Evolutionary conservation across 1,139 yeast species (phyloP).

Genomic region (Scheffersomyces cryptocercus): DNA sequence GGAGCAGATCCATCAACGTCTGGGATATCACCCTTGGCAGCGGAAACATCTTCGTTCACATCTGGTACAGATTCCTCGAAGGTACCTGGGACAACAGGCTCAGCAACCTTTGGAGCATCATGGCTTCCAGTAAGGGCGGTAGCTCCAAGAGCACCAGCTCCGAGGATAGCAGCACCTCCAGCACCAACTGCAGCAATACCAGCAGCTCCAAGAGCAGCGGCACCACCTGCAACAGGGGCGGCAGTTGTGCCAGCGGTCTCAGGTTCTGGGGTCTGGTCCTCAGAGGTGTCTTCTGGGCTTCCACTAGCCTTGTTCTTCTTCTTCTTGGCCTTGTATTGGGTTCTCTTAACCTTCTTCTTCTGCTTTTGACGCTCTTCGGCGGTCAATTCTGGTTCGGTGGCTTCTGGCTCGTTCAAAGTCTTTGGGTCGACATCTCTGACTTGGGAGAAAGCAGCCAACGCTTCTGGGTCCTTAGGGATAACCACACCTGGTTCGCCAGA

Average conservation of each 20-base stretch:
- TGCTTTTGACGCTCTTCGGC: constrained; percentile 47
- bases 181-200: constrained; percentile 10
- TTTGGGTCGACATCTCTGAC: constrained; percentile 46
- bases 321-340: constrained; percentile 47
- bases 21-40: constrained; percentile 67
- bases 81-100: too few relatives aligned
- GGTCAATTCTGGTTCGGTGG: constrained; percentile 19
- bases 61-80: too few relatives aligned
- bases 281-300: constrained; percentile 11
- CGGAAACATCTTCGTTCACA: constrained; percentile 68
- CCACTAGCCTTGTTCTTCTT: constrained; percentile 40
- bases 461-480: constrained; percentile 40
- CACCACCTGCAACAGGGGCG: constrained; percentile 11
- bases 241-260: constrained; percentile 7
- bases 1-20: constrained; percentile 2
- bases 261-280: constrained; percentile 21
- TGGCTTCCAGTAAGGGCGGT: too few relatives aligned
- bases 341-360: constrained; percentile 51
- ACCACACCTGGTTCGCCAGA: constrained; percentile 62
- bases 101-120: too few relatives aligned
- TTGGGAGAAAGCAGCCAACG: constrained; percentile 39
- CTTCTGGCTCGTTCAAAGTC: constrained; percentile 35
- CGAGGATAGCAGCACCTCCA: constrained; percentile 9
- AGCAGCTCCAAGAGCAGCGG: constrained; percentile 10
- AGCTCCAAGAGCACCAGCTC: constrained; percentile 3